phyloP scores from a whole-genome alignment of 2,329 filamentous ascomycete species.

The Fusarium cicatricum region DNA sequence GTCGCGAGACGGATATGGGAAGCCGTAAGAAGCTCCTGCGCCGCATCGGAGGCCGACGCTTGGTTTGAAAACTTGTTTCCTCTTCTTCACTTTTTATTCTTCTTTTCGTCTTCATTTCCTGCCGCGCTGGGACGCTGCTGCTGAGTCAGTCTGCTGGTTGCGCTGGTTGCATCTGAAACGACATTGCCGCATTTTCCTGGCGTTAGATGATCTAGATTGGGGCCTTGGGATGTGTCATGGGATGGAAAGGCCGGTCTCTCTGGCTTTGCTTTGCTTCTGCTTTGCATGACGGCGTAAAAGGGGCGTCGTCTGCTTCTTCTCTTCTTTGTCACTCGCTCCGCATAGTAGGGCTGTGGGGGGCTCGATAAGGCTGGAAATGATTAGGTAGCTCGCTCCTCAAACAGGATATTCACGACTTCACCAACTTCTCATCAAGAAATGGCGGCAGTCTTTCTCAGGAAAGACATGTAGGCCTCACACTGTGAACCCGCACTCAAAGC shows the following conservation, averaged over 20 bases:
- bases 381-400: slow-evolving; percentile 29
- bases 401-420: slow-evolving; percentile 9
- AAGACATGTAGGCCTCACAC: slow-evolving; percentile 15
- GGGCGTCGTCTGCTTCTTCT: slow-evolving; percentile 19
- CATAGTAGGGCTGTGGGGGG: slow-evolving; percentile 18
- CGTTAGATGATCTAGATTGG: slow-evolving; percentile 40
- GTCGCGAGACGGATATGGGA: slow-evolving; percentile 48
- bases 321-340: slow-evolving; percentile 29
- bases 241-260: slow-evolving; percentile 19
- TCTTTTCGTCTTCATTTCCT: neutral
- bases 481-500: slow-evolving; percentile 21
- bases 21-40: slow-evolving; percentile 51
- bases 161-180: slow-evolving; percentile 32
- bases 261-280: slow-evolving; percentile 8
- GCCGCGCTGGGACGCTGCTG: slow-evolving; percentile 34
- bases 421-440: slow-evolving; percentile 2
- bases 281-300: slow-evolving; percentile 16
- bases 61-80: slow-evolving; percentile 34
- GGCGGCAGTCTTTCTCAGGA: neutral
- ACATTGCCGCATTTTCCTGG: slow-evolving; percentile 42
- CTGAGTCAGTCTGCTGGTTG: slow-evolving; percentile 23
- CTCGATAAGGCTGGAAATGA: slow-evolving; percentile 19
- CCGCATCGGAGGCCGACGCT: slow-evolving; percentile 49
- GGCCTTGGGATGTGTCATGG: slow-evolving; percentile 20
- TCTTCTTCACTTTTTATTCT: neutral